These are phyloP conservation scores for Lodderomyces parapsilosis DNA, from an alignment of 1,139 yeast species.

Conservation along the genomic window DNA sequence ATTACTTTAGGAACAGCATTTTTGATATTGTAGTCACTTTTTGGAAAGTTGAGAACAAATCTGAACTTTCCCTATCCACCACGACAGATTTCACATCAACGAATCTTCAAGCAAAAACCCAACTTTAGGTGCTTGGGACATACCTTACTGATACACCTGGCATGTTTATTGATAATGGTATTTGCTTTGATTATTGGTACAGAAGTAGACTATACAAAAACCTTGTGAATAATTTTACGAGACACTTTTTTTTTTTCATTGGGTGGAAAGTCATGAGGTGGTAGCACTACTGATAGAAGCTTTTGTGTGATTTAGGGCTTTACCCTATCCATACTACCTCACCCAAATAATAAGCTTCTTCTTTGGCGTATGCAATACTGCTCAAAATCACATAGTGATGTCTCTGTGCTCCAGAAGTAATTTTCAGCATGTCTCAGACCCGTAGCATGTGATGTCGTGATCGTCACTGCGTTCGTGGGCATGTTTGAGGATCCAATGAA, in stretches of 20 bases:
- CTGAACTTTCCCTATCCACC: conserved; percentile 28
- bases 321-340: neutral
- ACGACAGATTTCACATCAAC: conserved; percentile 21
- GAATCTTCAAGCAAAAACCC: conserved; percentile 9
- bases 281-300: neutral
- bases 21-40: neutral
- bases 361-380: conserved; percentile 26
- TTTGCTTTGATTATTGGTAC: conserved; percentile 15
- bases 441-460: neutral
- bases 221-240: neutral
- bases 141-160: conserved; percentile 99
- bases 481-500: conserved; percentile 9
- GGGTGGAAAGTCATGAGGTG: neutral
- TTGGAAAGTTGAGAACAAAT: neutral
- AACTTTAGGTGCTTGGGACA: conserved; percentile 33
- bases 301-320: neutral
- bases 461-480: neutral
- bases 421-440: conserved; percentile 1
- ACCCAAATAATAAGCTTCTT: conserved; percentile 13
- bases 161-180: conserved; percentile 48
- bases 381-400: conserved; percentile 30
- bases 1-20: conserved; percentile 3
- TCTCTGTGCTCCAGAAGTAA: conserved; percentile 31
- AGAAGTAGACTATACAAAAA: conserved; percentile 5
- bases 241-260: conserved; percentile 7